Evolutionary conservation across 2,329 filamentous ascomycete genomes (phyloP).

Genomic region (Cadophora sp.): DNA sequence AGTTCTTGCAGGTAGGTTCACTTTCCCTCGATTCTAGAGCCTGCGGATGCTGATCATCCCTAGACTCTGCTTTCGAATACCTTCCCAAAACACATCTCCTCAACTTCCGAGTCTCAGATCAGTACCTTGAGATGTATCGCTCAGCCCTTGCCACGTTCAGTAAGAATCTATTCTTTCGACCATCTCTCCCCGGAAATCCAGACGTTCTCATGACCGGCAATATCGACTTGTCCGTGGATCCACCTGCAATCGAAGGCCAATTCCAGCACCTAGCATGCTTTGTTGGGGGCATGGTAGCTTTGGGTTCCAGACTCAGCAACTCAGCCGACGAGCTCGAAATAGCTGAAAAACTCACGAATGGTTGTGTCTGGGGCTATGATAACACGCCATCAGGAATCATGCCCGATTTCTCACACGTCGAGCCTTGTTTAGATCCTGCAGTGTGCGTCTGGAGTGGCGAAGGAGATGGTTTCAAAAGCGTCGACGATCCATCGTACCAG

Average conservation of each 20-base stretch:
- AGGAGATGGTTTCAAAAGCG: constrained; percentile 48
- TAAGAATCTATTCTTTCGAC: constrained; percentile 49
- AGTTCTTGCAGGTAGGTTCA: constrained; percentile 47
- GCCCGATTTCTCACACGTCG: constrained; percentile 60
- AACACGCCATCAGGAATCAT: constrained; percentile 64
- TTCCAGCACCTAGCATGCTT: constrained; percentile 75
- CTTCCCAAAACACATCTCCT: constrained; percentile 54
- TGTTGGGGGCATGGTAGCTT: constrained; percentile 71
- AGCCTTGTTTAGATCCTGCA: constrained; percentile 28
- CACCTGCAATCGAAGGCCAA: constrained; percentile 48
- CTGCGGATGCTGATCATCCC: constrained; percentile 46
- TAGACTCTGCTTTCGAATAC: constrained; percentile 68
- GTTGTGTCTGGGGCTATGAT: constrained; percentile 67
- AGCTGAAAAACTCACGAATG: constrained; percentile 63
- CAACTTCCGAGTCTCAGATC: constrained; percentile 8
- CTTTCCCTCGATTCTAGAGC: no score
- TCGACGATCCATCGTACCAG: constrained; percentile 24
- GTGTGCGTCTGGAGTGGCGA: constrained; percentile 41
- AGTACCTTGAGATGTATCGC: constrained; percentile 20
- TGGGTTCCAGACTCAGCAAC: constrained; percentile 67
- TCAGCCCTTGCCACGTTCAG: constrained; percentile 1
- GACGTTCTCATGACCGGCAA: constrained; percentile 57
- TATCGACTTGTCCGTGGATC: constrained; percentile 39
- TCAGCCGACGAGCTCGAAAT: constrained; percentile 59
- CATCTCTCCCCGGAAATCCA: constrained; percentile 45